Conservation (phyloP, 208 protist genomes). For the Trypanosoma melophagium region DNA sequence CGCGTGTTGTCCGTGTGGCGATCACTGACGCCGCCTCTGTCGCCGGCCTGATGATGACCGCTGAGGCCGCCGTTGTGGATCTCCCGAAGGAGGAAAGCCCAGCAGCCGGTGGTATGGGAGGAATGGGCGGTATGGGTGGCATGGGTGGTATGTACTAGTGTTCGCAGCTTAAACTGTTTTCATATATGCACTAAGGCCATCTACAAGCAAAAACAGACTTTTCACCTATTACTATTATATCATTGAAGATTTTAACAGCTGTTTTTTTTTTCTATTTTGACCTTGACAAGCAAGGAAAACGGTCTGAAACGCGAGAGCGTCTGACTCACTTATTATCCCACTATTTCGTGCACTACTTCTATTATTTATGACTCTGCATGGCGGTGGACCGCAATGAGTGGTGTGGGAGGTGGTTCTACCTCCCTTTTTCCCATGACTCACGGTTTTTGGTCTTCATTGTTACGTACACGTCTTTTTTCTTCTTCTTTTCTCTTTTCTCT, state of each 20-base stretch:
- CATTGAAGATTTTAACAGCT: not conserved
- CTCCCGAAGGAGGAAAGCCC: constrained; percentile 31
- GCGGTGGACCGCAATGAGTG: no score
- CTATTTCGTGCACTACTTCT: constrained; percentile 12
- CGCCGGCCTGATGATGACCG: constrained; percentile 98
- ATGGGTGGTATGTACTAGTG: constrained; percentile 26
- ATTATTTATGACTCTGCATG: not conserved
- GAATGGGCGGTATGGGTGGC: constrained; percentile 23
- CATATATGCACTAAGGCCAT: not conserved
- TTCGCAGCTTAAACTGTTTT: not conserved
- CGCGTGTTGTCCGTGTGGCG: constrained; percentile 98
- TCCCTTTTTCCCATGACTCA: no score
- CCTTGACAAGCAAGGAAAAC: not conserved
- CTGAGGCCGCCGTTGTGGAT: constrained; percentile 96
- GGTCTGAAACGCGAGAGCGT: not conserved
- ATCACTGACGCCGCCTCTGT: constrained; percentile 97
- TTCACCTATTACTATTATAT: constrained; percentile 1
- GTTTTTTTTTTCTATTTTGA: not conserved
- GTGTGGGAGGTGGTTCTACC: no score
- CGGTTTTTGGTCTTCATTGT: no score
- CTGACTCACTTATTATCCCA: not conserved
- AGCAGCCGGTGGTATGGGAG: constrained; percentile 6
- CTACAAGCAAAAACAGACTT: not conserved
- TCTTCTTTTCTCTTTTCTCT: not conserved
- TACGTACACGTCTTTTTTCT: not conserved